Evolutionary conservation across 108 stramenopile species (phyloP), one percentile per base, ranked within the genome.

Genomic region (Cyclotella kingstonii): DNA sequence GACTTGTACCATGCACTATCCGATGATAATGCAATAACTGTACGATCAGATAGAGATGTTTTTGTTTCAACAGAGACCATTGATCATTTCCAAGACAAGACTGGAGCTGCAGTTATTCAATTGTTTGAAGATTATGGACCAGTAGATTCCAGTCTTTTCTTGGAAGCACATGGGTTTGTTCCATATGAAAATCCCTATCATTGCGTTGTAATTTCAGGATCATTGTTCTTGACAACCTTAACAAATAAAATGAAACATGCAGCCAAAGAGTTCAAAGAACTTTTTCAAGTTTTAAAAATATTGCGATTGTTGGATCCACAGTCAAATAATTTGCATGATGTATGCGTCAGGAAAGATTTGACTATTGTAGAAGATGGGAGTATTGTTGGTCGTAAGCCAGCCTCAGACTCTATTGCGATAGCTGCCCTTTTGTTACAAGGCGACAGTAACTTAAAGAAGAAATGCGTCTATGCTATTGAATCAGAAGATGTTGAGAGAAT

Each of bases 71-170:
- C 26, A 47, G 38, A 31, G 35, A 22, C 45, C 43, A 12, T 44
- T 44, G 8, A 44, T 44, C 22, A 60, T 21, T 63, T 30, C 58
- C 52, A 27, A 23, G 49, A 47, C 40, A 80, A 26, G 2, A 54
- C 29, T 55, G 78, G 21, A 77, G 76, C 49, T 22, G 73, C 43
- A 17, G 35, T 40, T 19, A 68, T 54, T 17, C 84, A 87, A 45
- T 58, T 91, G 11, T 80, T 84, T 29, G 91, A 93, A 81, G 95
- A 93, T 54, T 96, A 96, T 54, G 91, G 91, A 21, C 84, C 87
- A 58, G 84, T 86, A 29, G 79, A 79, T 56, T 83, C 81, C 41
- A 76, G 74, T 35, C 60, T 93, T 9, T 93, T 91, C 63, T 22
- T 96, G 17, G 55, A 78, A 43, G 79, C 85, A 26, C 87, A 89